These are phyloP conservation scores for Apiospora koreana DNA, from an alignment of 2,329 filamentous ascomycete species.

Conservation along the genomic window DNA sequence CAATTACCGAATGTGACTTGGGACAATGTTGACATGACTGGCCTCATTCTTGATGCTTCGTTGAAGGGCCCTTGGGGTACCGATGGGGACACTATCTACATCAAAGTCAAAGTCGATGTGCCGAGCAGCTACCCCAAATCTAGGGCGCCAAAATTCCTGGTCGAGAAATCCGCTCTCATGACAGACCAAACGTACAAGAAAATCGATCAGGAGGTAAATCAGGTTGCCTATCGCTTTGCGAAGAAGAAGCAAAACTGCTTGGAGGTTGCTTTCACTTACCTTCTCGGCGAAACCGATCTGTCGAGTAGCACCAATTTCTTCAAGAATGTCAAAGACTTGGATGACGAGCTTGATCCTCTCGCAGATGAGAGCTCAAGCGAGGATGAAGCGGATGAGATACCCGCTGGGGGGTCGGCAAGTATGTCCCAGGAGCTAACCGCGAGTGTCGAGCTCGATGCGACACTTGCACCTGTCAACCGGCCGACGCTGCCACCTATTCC, in stretches of 20 bases:
- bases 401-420: constrained; percentile 53
- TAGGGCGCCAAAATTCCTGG: constrained; percentile 58
- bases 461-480: constrained; percentile 52
- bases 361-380: constrained; percentile 82
- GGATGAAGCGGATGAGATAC: constrained; percentile 67
- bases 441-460: constrained; percentile 54
- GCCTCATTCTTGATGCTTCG: constrained; percentile 58
- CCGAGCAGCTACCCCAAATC: constrained; percentile 59
- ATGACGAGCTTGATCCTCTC: constrained; percentile 56
- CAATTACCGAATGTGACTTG: constrained; percentile 65
- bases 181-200: constrained; percentile 53
- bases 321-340: constrained; percentile 64
- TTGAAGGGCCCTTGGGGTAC: constrained; percentile 66
- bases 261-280: constrained; percentile 62
- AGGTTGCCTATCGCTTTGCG: constrained; percentile 57
- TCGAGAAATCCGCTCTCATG: constrained; percentile 66
- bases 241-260: constrained; percentile 62
- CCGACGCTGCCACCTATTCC: constrained; percentile 57
- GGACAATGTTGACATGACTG: constrained; percentile 66
- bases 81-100: constrained; percentile 57
- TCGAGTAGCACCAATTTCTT: constrained; percentile 62
- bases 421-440: constrained; percentile 64
- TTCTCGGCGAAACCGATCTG: constrained; percentile 64
- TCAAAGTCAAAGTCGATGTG: constrained; percentile 63
- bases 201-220: constrained; percentile 56